These are phyloP conservation scores for Caloboletus inedulis DNA, from an alignment of 1,284 basidiomycete genomes.

Conservation along the genomic window DNA sequence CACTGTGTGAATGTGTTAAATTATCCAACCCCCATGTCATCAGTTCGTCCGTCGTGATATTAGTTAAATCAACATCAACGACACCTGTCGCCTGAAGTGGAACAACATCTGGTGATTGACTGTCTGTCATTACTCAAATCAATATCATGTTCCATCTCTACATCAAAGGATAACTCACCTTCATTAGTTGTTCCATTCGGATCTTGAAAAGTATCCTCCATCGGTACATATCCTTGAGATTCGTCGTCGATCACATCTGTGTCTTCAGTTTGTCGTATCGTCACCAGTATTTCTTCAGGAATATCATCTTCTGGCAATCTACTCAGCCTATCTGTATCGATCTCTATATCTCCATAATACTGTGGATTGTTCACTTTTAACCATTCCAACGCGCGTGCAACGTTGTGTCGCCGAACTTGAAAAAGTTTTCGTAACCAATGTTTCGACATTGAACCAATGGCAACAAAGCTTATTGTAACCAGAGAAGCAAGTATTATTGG, in stretches of 20 bases:
- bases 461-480: not conserved
- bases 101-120: not conserved
- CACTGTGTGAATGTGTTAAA: too few species aligned
- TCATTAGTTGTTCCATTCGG: too few species aligned
- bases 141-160: too few species aligned
- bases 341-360: not conserved
- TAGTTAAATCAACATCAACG: too few species aligned
- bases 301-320: not conserved
- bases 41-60: too few species aligned
- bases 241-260: not conserved
- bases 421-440: not conserved
- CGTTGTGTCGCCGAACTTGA: not conserved
- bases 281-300: not conserved
- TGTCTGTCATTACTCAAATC: too few species aligned
- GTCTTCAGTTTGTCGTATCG: not conserved
- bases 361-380: not conserved
- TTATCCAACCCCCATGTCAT: too few species aligned
- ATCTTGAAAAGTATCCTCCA: too few species aligned
- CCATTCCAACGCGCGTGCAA: not conserved
- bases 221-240: not conserved
- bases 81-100: not conserved
- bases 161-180: too few species aligned
- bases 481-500: not conserved
- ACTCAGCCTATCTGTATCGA: not conserved
- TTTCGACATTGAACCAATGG: not conserved